Evolutionary conservation across 768 basidiomycete genomes (phyloP).

Genomic region (Gloeopeniophorella convolvens): DNA sequence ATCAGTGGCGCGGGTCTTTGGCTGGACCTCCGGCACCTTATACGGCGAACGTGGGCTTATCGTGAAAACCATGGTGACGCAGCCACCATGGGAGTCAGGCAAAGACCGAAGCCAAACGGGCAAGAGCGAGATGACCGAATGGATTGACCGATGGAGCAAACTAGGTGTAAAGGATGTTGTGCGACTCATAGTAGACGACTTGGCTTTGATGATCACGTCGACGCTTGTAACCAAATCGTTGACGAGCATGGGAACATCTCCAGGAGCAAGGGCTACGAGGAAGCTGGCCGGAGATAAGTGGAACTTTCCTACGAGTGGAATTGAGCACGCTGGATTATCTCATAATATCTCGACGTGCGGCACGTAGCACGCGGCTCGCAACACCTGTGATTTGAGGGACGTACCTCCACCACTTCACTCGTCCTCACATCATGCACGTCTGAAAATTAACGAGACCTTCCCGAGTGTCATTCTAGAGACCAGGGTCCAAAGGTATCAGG

Average conservation of each 20-base stretch:
- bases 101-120: neutral
- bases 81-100: neutral
- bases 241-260: too few species aligned
- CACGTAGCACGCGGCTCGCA: constrained; percentile 1
- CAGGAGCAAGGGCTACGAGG: too few species aligned
- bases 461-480: constrained; percentile 3
- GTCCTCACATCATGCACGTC: constrained; percentile 12
- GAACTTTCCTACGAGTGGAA: too few species aligned
- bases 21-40: neutral
- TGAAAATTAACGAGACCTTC: too few species aligned
- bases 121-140: constrained; percentile 4
- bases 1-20: neutral
- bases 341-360: too few species aligned
- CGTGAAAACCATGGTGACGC: constrained; percentile 11
- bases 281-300: too few species aligned
- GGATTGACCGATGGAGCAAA: too few species aligned
- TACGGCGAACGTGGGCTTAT: neutral
- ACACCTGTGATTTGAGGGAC: constrained; percentile 5
- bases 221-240: too few species aligned
- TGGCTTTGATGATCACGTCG: too few species aligned
- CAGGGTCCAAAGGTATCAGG: constrained; percentile 4
- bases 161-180: too few species aligned
- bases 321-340: too few species aligned
- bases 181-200: too few species aligned
- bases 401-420: constrained; percentile 7